Evolutionary conservation across 768 basidiomycete species (phyloP).

Genomic region (Hortiboletus flavorubellus): DNA sequence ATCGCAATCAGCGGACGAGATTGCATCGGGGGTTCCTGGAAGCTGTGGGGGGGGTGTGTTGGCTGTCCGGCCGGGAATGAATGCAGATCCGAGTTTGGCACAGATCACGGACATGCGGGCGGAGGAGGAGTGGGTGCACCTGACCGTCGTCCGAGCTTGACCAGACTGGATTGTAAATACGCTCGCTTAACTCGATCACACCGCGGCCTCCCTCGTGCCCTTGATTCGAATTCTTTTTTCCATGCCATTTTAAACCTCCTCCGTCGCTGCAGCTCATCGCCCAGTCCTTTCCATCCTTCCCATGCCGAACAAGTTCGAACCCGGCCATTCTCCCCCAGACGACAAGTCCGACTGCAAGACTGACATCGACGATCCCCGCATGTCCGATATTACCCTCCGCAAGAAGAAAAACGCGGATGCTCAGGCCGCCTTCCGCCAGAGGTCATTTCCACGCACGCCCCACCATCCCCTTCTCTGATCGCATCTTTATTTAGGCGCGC

Average conservation of each 20-base stretch:
- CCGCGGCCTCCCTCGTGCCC: conserved; percentile 60
- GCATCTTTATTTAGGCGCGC: conserved; percentile 45
- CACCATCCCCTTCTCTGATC: conserved; percentile 19
- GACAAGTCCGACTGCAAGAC: conserved; percentile 36
- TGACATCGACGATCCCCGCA: conserved; percentile 38
- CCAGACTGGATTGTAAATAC: conserved; percentile 35
- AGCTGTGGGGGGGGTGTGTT: conserved; percentile 20
- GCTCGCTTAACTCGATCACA: conserved; percentile 38
- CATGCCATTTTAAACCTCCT: conserved; percentile 54
- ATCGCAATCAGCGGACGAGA: conserved; percentile 26
- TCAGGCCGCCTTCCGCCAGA: conserved; percentile 79
- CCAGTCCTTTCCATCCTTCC: conserved; percentile 2
- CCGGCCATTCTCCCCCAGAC: conserved; percentile 32
- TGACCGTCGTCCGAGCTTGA: neutral
- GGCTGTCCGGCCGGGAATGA: conserved; percentile 30
- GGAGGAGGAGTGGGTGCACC: neutral
- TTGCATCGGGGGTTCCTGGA: conserved; percentile 31
- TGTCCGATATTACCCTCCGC: conserved; percentile 67
- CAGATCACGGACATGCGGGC: conserved; percentile 3
- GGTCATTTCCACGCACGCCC: conserved; percentile 29
- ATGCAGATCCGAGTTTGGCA: conserved; percentile 29
- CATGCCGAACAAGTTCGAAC: conserved; percentile 33
- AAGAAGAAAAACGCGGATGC: conserved; percentile 92
- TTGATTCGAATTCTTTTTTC: conserved; percentile 60
- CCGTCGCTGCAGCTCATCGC: conserved; percentile 16